Evolutionary conservation across 345 rosid genomes (phyloP).

Genomic region (Eucalyptus globulus): DNA sequence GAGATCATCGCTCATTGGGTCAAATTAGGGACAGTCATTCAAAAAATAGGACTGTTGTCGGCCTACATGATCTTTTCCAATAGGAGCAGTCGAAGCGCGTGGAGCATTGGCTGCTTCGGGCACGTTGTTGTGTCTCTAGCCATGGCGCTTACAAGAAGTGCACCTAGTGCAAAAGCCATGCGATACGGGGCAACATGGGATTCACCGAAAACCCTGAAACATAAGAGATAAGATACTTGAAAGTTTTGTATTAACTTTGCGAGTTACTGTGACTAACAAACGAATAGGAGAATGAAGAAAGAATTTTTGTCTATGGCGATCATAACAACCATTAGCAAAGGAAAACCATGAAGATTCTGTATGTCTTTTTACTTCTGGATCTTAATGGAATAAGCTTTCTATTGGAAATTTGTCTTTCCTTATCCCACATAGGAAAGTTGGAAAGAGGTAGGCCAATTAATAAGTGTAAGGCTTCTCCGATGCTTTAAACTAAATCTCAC

Average conservation of each 20-base stretch:
- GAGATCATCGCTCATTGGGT: no score
- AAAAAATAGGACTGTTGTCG: background rate
- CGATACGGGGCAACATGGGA: no score
- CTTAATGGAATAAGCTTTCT: background rate
- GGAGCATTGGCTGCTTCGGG: background rate
- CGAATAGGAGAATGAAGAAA: background rate
- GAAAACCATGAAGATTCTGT: background rate
- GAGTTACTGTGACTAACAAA: background rate
- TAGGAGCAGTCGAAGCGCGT: background rate
- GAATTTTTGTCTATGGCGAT: background rate
- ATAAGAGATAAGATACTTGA: background rate
- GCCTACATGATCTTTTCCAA: background rate
- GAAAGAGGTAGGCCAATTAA: no score
- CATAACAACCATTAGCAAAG: background rate
- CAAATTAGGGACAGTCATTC: background rate
- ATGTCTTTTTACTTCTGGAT: background rate
- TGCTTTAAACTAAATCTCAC: fast-evolving
- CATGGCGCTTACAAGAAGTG: background rate
- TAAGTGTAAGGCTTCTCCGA: fast-evolving
- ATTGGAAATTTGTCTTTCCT: no score
- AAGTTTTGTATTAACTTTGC: background rate
- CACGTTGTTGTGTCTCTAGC: background rate
- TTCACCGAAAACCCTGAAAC: background rate
- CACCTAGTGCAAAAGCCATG: background rate
- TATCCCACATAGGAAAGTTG: no score